A percentile compares a stretch with the other conserved stretches of the same genome.
These are phyloP conservation scores for Passalora sequoiae DNA, from an alignment of 2,329 filamentous ascomycete genomes.

Conservation along the genomic window DNA sequence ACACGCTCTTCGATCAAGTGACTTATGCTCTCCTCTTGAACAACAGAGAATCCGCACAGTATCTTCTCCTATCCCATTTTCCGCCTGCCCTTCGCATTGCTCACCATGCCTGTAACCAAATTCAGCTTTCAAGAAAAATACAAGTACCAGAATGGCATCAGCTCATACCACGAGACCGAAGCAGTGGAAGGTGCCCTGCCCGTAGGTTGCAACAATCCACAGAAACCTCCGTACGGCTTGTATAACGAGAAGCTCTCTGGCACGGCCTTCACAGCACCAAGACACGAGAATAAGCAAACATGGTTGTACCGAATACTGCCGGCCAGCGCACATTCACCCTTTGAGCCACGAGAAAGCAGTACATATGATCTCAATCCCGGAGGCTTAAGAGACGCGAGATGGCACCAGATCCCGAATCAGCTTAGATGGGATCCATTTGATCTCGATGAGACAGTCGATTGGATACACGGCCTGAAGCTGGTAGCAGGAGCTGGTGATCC, in stretches of 20 bases:
- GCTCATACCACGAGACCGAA: constrained; percentile 73
- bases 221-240: constrained; percentile 71
- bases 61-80: neutral
- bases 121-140: constrained; percentile 65
- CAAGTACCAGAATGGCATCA: constrained; percentile 73
- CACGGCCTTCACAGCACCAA: constrained; percentile 55
- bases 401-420: constrained; percentile 75
- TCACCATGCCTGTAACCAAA: constrained; percentile 58
- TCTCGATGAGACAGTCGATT: constrained; percentile 62
- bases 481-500: constrained; percentile 76
- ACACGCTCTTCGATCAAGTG: neutral
- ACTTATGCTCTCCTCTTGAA: no score
- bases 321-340: constrained; percentile 54
- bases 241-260: constrained; percentile 70
- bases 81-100: neutral
- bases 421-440: constrained; percentile 76
- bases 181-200: constrained; percentile 70
- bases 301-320: constrained; percentile 56
- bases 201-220: constrained; percentile 72
- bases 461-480: constrained; percentile 64
- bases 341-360: constrained; percentile 45
- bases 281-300: constrained; percentile 53
- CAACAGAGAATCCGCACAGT: neutral
- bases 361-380: constrained; percentile 50
- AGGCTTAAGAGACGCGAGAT: constrained; percentile 33